A percentile compares a stretch with the other conserved stretches of the same genome.
These are phyloP conservation scores for Populus tomentosa DNA, from an alignment of 441 rosid genomes.

Conservation along the genomic window DNA sequence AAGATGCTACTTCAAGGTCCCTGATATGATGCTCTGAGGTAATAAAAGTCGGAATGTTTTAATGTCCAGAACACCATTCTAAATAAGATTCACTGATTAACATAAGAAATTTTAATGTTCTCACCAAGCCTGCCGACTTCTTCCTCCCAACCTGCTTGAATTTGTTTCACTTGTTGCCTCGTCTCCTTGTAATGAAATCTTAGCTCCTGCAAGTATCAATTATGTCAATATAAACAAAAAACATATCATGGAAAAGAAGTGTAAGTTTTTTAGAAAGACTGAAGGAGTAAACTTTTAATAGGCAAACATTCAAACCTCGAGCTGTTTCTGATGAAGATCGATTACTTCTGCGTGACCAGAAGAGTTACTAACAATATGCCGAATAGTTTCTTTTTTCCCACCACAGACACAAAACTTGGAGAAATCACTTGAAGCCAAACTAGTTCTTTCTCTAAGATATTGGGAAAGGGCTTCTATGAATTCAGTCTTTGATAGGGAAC, in stretches of 20 bases:
- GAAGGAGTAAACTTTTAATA: not conserved
- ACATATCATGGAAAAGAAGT: not conserved
- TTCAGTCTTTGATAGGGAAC: conserved; percentile 54
- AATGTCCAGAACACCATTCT: not conserved
- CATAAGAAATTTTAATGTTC: not conserved
- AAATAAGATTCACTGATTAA: not conserved
- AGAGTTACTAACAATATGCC: conserved; percentile 22
- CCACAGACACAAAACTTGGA: conserved; percentile 72
- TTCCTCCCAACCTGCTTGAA: conserved; percentile 63
- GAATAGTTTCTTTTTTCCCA: conserved; percentile 42
- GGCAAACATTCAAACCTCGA: conserved; percentile 43
- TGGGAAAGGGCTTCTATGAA: conserved; percentile 69
- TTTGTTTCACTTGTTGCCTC: conserved; percentile 52
- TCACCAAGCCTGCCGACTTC: conserved; percentile 65
- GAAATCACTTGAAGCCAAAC: conserved; percentile 55
- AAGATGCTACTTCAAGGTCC: conserved; percentile 67
- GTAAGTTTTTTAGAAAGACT: not conserved
- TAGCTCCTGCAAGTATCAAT: conserved; percentile 46
- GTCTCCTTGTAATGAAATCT: conserved; percentile 44
- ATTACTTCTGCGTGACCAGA: conserved; percentile 34
- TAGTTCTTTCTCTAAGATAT: conserved; percentile 57
- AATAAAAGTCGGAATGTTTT: conserved; percentile 1
- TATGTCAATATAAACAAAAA: not conserved
- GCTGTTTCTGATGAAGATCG: conserved; percentile 57
- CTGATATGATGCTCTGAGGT: conserved; percentile 56